Evolutionary conservation across 306 rosid species (phyloP).

Genomic region (Mimosa bimucronata): DNA sequence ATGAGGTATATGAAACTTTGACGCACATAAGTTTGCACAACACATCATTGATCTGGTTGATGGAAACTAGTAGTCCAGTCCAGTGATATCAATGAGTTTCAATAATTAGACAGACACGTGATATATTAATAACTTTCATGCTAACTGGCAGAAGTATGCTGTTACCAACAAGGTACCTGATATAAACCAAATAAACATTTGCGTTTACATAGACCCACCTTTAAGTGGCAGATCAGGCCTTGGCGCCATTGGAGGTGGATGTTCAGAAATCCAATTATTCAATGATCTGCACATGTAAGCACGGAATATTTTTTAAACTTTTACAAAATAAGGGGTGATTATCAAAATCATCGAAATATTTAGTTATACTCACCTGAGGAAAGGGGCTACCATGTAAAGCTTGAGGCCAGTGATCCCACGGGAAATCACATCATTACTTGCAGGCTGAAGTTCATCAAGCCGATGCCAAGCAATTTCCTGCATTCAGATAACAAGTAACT

Average conservation of each 20-base stretch:
- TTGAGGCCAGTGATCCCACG: conserved; percentile 95
- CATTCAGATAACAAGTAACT: conserved; percentile 36
- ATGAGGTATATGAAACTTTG: not conserved
- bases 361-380: conserved; percentile 68
- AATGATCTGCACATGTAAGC: conserved; percentile 61
- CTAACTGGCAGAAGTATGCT: conserved; percentile 5
- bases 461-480: conserved; percentile 99
- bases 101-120: conserved; percentile 15
- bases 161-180: conserved; percentile 12
- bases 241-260: conserved; percentile 65
- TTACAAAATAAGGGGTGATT: conserved; percentile 26
- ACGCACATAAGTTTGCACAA: not conserved
- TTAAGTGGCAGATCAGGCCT: conserved; percentile 71
- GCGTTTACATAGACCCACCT: conserved; percentile 49
- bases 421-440: conserved; percentile 83
- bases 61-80: not conserved
- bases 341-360: conserved; percentile 40
- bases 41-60: conserved; percentile 16
- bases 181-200: conserved; percentile 15
- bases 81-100: not conserved
- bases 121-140: conserved; percentile 9
- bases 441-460: conserved; percentile 87
- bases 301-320: conserved; percentile 36
- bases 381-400: conserved; percentile 98
- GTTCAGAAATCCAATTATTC: conserved; percentile 74